These are phyloP conservation scores for Euphorbia celastroides DNA, from an alignment of 441 rosid genomes.

Conservation along the genomic window DNA sequence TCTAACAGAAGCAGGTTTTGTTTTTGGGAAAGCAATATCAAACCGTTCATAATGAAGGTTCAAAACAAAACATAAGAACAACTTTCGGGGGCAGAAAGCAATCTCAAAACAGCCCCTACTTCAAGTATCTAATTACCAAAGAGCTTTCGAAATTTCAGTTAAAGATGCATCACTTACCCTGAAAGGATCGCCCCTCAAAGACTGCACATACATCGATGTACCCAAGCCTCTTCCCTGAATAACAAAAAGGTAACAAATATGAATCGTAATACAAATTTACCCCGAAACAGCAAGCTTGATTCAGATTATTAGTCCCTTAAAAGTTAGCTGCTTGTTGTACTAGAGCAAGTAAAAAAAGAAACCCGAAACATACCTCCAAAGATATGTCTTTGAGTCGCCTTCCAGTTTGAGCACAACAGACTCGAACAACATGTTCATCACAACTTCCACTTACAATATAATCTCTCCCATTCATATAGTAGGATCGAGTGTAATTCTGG, in stretches of 20 bases:
- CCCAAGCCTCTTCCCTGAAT: slow-evolving; percentile 63
- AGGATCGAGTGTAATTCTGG: slow-evolving; percentile 90
- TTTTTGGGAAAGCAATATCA: no score
- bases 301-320: no score
- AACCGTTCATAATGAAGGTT: no score
- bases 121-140: background rate
- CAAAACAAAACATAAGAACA: no score
- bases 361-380: slow-evolving; percentile 57
- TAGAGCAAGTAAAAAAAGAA: slow-evolving; percentile 7
- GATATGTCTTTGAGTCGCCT: slow-evolving; percentile 87
- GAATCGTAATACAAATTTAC: no score
- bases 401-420: slow-evolving; percentile 97
- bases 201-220: slow-evolving; percentile 85
- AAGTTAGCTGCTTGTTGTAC: background rate
- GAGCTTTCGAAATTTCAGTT: background rate
- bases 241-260: slow-evolving; percentile 1
- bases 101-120: no score
- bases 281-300: no score
- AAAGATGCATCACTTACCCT: slow-evolving; percentile 47
- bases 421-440: slow-evolving; percentile 79
- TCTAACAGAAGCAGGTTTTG: no score
- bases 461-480: slow-evolving; percentile 92
- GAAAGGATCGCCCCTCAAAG: slow-evolving; percentile 91
- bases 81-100: no score
- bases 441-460: slow-evolving; percentile 92